Percentiles rank a stretch among this genome's conserved stretches.
These are phyloP conservation scores for Lachnellula willkommii DNA, from an alignment of 2,329 filamentous ascomycete species.

Conservation along the genomic window DNA sequence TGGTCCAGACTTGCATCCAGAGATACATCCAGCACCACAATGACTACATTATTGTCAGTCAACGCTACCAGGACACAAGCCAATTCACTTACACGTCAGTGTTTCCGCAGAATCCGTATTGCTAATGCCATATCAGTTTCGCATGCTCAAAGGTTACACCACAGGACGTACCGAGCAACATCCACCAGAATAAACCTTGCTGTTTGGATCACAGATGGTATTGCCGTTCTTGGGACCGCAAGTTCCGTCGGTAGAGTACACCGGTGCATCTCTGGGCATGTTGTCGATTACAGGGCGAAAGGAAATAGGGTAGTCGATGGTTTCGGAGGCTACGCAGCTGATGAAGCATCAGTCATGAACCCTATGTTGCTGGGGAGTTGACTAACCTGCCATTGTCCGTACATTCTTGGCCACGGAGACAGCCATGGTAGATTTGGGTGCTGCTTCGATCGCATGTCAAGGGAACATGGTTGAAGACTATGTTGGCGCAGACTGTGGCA, in stretches of 20 bases:
- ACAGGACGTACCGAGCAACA: slow-evolving; percentile 37
- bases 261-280: slow-evolving; percentile 30
- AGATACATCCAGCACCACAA: slow-evolving; percentile 36
- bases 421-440: slow-evolving; percentile 28
- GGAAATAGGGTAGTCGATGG: slow-evolving; percentile 10
- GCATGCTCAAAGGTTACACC: neutral
- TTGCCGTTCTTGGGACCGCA: slow-evolving; percentile 31
- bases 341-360: slow-evolving; percentile 5
- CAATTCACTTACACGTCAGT: slow-evolving; percentile 28
- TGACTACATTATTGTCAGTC: slow-evolving; percentile 19
- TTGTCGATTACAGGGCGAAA: slow-evolving; percentile 5
- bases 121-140: slow-evolving; percentile 12
- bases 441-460: slow-evolving; percentile 37
- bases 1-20: slow-evolving; percentile 31
- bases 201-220: slow-evolving; percentile 37
- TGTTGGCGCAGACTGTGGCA: slow-evolving; percentile 39
- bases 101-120: slow-evolving; percentile 39
- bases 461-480: slow-evolving; percentile 43
- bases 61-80: too few relatives aligned
- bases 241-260: slow-evolving; percentile 34
- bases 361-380: neutral
- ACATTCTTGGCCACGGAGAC: slow-evolving; percentile 29
- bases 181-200: slow-evolving; percentile 38
- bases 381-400: slow-evolving; percentile 23
- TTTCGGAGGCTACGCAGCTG: slow-evolving; percentile 23